Evolutionary conservation across 2,329 filamentous ascomycete species (phyloP).

Genomic region (Colletotrichum chlorophyti): DNA sequence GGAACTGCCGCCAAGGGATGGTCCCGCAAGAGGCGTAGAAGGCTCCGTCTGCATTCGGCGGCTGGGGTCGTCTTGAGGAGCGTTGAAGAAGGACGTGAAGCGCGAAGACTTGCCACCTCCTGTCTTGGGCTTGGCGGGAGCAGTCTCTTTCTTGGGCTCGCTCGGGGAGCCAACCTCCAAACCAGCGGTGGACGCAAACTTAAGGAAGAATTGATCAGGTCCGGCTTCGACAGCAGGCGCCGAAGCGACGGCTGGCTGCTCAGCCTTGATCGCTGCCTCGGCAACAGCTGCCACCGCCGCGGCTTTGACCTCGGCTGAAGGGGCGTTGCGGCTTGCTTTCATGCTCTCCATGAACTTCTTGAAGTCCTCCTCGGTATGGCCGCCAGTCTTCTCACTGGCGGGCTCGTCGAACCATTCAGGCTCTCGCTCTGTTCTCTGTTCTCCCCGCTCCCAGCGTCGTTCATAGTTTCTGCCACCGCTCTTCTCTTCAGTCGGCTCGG

Average conservation of each 20-base stretch:
- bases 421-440: slow-evolving; percentile 74
- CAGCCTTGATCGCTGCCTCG: slow-evolving; percentile 48
- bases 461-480: slow-evolving; percentile 53
- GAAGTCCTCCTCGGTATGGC: slow-evolving; percentile 88
- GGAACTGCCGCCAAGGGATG: slow-evolving; percentile 28
- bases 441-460: slow-evolving; percentile 62
- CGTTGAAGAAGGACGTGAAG: slow-evolving; percentile 82
- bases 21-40: slow-evolving; percentile 48
- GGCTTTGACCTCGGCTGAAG: slow-evolving; percentile 42
- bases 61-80: slow-evolving; percentile 59
- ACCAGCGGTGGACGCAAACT: slow-evolving; percentile 50
- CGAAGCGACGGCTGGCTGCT: slow-evolving; percentile 63
- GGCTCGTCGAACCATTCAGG: slow-evolving; percentile 90
- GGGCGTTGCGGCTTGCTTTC: slow-evolving; percentile 68
- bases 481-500: slow-evolving; percentile 58
- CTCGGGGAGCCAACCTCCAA: slow-evolving; percentile 60
- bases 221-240: slow-evolving; percentile 70
- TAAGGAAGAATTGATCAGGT: slow-evolving; percentile 80
- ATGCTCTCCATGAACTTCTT: slow-evolving; percentile 93
- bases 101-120: slow-evolving; percentile 73
- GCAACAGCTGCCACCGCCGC: slow-evolving; percentile 40
- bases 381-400: slow-evolving; percentile 71
- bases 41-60: slow-evolving; percentile 56
- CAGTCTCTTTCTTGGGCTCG: slow-evolving; percentile 48
- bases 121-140: slow-evolving; percentile 59